Evolutionary conservation across 2,329 filamentous ascomycete species (phyloP).

Genomic region (Septoria petroselini): DNA sequence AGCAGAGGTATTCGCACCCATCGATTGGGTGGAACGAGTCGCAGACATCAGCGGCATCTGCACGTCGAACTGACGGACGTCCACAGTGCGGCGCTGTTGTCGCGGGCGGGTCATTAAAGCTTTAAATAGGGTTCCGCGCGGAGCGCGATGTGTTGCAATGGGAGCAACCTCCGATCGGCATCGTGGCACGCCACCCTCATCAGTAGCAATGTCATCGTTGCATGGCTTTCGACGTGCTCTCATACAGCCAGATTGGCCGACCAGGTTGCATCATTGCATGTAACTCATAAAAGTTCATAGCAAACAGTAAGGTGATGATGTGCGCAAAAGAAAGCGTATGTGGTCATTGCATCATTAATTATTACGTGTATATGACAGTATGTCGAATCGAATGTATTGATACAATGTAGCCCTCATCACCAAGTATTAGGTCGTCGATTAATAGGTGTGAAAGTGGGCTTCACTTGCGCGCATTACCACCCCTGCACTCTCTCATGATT

Average conservation of each 20-base stretch:
- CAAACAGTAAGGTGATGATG: no score
- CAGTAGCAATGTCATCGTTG: neutral
- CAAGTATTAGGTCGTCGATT: slow-evolving; percentile 3
- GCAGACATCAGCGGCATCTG: no score
- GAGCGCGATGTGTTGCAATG: neutral
- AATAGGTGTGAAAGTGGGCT: neutral
- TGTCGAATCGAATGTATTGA: neutral
- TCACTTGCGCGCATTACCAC: neutral
- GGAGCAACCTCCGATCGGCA: neutral
- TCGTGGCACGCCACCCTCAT: slow-evolving; percentile 9
- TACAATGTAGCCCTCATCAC: neutral
- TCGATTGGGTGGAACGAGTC: no score
- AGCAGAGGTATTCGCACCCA: no score
- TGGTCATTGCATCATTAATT: neutral
- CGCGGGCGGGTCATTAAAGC: neutral
- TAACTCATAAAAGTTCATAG: no score
- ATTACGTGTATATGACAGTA: slow-evolving; percentile 3
- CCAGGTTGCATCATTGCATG: slow-evolving; percentile 1
- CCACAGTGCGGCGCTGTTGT: neutral
- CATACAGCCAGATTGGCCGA: neutral
- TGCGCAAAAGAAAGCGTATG: no score
- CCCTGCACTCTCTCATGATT: neutral
- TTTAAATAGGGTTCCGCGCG: neutral
- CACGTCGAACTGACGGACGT: no score
- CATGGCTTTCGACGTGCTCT: neutral